Evolutionary conservation across 1,139 yeast genomes (phyloP).

Genomic region (Martiniozyma asiatica): DNA sequence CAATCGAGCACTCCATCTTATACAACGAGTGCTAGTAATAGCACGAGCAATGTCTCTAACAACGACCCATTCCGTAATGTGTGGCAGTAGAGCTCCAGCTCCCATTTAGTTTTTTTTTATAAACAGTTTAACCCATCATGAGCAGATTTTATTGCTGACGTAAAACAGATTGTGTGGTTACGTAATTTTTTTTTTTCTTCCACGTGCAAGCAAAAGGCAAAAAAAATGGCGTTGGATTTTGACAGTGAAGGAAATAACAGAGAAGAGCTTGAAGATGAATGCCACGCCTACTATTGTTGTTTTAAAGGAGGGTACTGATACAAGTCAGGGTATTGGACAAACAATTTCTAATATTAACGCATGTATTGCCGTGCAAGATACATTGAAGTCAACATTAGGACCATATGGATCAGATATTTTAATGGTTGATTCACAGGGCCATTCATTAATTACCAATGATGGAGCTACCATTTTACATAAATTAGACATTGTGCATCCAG

Average conservation of each 20-base stretch:
- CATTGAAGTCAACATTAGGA: slow-evolving; percentile 88
- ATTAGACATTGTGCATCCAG: slow-evolving; percentile 95
- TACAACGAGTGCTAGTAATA: no score
- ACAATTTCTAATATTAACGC: slow-evolving; percentile 92
- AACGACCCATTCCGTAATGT: no score
- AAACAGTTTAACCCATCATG: no score
- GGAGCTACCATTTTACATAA: slow-evolving; percentile 93
- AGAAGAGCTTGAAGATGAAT: slow-evolving; percentile 47
- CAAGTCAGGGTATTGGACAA: slow-evolving; percentile 95
- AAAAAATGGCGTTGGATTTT: slow-evolving; percentile 6
- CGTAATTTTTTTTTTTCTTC: no score
- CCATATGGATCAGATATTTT: slow-evolving; percentile 95
- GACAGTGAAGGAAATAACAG: no score
- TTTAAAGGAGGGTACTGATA: slow-evolving; percentile 92
- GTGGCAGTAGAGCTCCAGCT: no score
- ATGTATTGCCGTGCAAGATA: slow-evolving; percentile 92
- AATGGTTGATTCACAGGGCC: slow-evolving; percentile 72
- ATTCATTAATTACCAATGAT: slow-evolving; percentile 91
- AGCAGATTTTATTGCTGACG: no score
- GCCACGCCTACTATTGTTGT: slow-evolving; percentile 97
- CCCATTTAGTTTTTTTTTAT: no score
- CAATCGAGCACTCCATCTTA: no score
- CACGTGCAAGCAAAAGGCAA: slow-evolving; percentile 10
- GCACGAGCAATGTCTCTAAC: no score
- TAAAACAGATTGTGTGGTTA: no score